Evolutionary conservation across 2,329 filamentous ascomycete species (phyloP).

Genomic region (Emmonsia crescens): DNA sequence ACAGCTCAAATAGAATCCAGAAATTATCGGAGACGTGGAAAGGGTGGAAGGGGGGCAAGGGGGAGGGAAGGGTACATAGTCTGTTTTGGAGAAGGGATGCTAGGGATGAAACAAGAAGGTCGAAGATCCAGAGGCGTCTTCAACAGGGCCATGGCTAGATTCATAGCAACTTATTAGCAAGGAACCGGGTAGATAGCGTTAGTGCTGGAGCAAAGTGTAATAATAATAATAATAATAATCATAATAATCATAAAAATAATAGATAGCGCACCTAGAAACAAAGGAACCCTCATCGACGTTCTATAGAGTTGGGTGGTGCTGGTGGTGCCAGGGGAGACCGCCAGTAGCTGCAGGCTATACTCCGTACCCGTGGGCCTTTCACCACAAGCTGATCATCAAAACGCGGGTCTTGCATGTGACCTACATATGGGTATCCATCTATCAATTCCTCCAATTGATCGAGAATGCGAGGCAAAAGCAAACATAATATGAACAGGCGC

Average conservation of each 20-base stretch:
- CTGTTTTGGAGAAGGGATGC: background rate
- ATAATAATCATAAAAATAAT: background rate
- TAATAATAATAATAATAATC: background rate
- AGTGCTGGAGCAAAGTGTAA: background rate
- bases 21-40: conserved; percentile 2
- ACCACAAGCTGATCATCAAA: background rate
- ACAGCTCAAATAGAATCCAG: conserved; percentile 1
- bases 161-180: background rate
- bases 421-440: background rate
- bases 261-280: conserved; percentile 1
- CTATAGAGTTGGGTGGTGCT: background rate
- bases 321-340: background rate
- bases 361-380: too few species aligned
- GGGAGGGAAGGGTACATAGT: background rate
- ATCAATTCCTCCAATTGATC: background rate
- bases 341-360: background rate
- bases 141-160: background rate
- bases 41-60: too few species aligned
- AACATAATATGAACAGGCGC: background rate
- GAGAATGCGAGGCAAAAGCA: background rate
- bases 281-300: conserved; percentile 2
- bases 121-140: background rate
- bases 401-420: background rate
- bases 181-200: conserved; percentile 2
- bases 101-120: conserved; percentile 1